Evolutionary conservation across 2,329 filamentous ascomycete species (phyloP), one percentile per base, ranked within the genome.

Genomic region (Botrytis porri): DNA sequence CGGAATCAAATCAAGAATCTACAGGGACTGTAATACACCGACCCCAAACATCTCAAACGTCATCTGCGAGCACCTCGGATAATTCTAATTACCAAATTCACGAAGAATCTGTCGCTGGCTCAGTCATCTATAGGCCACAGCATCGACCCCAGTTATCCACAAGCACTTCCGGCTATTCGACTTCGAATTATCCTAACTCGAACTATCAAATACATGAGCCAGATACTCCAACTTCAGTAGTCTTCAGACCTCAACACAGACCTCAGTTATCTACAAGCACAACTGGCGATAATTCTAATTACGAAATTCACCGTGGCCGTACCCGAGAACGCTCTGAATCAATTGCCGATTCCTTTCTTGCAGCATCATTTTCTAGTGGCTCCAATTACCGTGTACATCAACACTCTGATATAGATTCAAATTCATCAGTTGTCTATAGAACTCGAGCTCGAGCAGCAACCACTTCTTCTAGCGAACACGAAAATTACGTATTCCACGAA

Each of bases 401-500:
- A 62, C 83, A 84, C 63, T 86, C 87, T 1, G 65, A 69, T 37
- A 72, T 59, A 69, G 70, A 69, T 37, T 88, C 87, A 0, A 85
- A 85, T 25, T 66, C 73, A 45, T 78, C 78, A 63, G 76, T 78
- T 41, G 75, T 81, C 63, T 79, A 82, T 71, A 80, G 81, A 64
- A 80, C 81, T 62, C 73, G 73, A 69, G 35, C 81, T 62, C 75
- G 70, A 60, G 63, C 63, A 32, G 63, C 32, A 39, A 77, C 76
- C 61, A 69, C 71, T 37, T 75, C 75, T 64, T 76, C 73, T 7
- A 45, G 54, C 29, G 77, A 79, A n/a, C 75, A 75, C 75, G 81
- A 79, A 70, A 90, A 90, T 76, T 90, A 88, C 80, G 81, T 88
- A 25, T 77, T 89, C 29, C 84, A 88, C 80, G 84, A 84, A 69